Evolutionary conservation across 2,329 filamentous ascomycete species (phyloP).

Genomic region (Xylaria sp.): DNA sequence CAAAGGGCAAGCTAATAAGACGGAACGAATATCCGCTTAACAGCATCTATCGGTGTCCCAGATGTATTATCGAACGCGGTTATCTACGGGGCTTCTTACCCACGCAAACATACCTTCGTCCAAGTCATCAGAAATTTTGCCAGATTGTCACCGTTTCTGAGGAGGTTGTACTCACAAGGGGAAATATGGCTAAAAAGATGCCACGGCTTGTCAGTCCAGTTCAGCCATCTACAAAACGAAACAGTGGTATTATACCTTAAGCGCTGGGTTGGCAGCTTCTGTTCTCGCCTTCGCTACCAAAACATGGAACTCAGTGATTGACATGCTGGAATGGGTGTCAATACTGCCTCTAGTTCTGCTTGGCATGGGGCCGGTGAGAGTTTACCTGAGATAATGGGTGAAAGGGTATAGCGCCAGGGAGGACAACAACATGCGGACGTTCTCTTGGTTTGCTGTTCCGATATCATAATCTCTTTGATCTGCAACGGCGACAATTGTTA

Average conservation of each 20-base stretch:
- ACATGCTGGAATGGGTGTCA: conserved; percentile 59
- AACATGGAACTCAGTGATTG: conserved; percentile 66
- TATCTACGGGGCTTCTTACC: conserved; percentile 63
- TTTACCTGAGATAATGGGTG: conserved; percentile 61
- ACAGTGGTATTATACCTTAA: conserved; percentile 60
- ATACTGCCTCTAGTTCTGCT: not conserved
- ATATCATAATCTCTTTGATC: conserved; percentile 64
- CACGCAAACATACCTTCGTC: conserved; percentile 69
- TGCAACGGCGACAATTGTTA: conserved; percentile 47
- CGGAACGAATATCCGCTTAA: not conserved
- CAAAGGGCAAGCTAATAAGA: conserved; percentile 7
- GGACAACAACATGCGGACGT: conserved; percentile 64
- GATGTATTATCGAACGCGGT: not conserved
- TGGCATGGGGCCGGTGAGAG: not conserved
- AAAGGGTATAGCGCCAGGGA: conserved; percentile 69
- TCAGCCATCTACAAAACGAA: conserved; percentile 27
- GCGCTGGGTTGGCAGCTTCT: conserved; percentile 59
- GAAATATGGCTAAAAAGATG: conserved; percentile 65
- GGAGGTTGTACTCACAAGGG: conserved; percentile 61
- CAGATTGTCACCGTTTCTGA: conserved; percentile 8
- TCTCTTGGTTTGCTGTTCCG: conserved; percentile 64
- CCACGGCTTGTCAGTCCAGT: conserved; percentile 37
- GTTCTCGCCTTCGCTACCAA: conserved; percentile 62
- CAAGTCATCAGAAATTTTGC: conserved; percentile 32
- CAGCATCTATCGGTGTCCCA: conserved; percentile 9